These are phyloP conservation scores for Colletotrichum acutatum DNA, from an alignment of 2,329 filamentous ascomycete genomes.

Conservation along the genomic window DNA sequence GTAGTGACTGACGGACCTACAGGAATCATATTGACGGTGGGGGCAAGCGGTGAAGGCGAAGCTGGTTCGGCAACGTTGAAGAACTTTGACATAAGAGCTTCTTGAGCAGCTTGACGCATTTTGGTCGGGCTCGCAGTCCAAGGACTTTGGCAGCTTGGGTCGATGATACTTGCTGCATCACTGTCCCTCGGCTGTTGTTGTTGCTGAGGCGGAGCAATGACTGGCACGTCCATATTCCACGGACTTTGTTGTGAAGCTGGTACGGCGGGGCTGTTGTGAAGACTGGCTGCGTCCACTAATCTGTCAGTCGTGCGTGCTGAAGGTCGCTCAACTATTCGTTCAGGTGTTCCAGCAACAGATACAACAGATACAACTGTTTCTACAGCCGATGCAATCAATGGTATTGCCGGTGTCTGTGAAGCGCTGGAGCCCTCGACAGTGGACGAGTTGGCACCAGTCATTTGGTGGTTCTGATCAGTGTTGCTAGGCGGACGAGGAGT, in stretches of 20 bases:
- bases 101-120: slow-evolving; percentile 17
- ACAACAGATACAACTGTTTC: neutral
- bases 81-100: neutral
- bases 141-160: slow-evolving; percentile 27
- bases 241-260: slow-evolving; percentile 27
- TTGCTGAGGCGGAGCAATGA: neutral
- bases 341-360: neutral
- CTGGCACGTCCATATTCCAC: slow-evolving; percentile 19
- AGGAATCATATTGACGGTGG: neutral
- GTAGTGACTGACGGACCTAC: neutral
- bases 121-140: slow-evolving; percentile 37
- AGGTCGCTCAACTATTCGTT: neutral
- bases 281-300: neutral
- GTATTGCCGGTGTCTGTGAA: neutral
- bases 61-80: neutral
- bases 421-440: neutral
- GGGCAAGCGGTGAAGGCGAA: slow-evolving; percentile 4
- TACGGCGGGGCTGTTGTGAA: neutral
- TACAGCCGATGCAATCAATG: neutral
- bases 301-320: neutral
- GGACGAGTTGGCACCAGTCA: neutral
- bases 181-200: neutral
- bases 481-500: neutral
- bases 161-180: neutral
- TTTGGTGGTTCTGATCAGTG: neutral